Evolutionary conservation across 2,329 filamentous ascomycete genomes (phyloP).

Genomic region (Paradendryphiella salina): DNA sequence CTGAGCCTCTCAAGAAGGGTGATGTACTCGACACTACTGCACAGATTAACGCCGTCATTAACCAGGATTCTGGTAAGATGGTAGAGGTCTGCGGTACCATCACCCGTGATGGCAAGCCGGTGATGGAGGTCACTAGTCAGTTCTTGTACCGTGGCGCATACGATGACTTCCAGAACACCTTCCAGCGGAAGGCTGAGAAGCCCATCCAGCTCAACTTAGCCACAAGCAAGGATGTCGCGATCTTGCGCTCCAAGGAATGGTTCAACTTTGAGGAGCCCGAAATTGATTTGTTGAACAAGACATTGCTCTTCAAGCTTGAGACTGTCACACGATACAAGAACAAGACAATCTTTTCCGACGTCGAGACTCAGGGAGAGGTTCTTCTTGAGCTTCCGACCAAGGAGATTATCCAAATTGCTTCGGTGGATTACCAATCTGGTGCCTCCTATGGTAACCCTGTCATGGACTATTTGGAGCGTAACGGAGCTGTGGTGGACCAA

Average conservation of each 20-base stretch:
- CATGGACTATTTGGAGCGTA: conserved; percentile 89
- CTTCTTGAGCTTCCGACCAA: conserved; percentile 93
- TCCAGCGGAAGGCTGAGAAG: conserved; percentile 95
- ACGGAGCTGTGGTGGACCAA: conserved; percentile 91
- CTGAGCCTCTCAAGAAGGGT: conserved; percentile 91
- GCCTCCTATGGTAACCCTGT: conserved; percentile 94
- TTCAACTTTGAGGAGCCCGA: conserved; percentile 85
- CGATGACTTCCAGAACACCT: conserved; percentile 94
- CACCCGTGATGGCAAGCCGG: conserved; percentile 74
- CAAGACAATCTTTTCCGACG: conserved; percentile 84
- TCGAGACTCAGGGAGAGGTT: conserved; percentile 90
- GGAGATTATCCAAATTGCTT: conserved; percentile 96
- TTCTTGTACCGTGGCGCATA: conserved; percentile 95
- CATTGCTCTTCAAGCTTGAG: conserved; percentile 92
- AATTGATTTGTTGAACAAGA: conserved; percentile 87
- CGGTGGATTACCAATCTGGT: conserved; percentile 91
- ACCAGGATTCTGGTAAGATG: conserved; percentile 98
- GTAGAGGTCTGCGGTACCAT: conserved; percentile 99
- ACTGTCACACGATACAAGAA: conserved; percentile 94
- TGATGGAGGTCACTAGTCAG: conserved; percentile 98
- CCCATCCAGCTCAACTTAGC: conserved; percentile 90
- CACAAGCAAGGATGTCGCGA: conserved; percentile 87
- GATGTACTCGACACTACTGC: conserved; percentile 91
- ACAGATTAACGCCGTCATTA: conserved; percentile 96
- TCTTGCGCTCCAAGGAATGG: conserved; percentile 97